These are phyloP conservation scores for Leucocoprinus leucothites DNA, from an alignment of 768 basidiomycete species.

Conservation along the genomic window DNA sequence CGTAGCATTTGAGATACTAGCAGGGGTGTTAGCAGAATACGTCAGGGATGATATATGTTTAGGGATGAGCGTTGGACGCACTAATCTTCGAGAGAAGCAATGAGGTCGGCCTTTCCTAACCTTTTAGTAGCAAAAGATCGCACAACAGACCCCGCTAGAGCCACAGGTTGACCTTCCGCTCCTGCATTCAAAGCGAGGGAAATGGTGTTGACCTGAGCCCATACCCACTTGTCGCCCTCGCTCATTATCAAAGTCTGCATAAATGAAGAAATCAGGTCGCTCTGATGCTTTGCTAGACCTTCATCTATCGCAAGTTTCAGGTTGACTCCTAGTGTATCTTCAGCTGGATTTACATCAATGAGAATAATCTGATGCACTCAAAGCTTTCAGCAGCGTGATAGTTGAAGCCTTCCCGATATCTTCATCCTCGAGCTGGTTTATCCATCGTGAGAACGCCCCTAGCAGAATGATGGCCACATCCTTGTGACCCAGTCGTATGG, in stretches of 20 bases:
- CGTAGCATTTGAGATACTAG: conserved; percentile 85
- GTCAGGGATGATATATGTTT: not conserved
- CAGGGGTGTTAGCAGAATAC: not conserved
- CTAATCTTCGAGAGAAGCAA: conserved; percentile 90
- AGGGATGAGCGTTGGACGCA: conserved; percentile 33
- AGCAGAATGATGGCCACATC: conserved; percentile 86
- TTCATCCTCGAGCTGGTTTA: conserved; percentile 83
- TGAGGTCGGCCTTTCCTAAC: conserved; percentile 70
- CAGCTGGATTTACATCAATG: not conserved
- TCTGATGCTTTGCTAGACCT: conserved; percentile 76
- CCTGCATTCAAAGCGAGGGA: conserved; percentile 68
- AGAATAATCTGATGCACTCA: conserved; percentile 49
- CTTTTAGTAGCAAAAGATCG: conserved; percentile 86
- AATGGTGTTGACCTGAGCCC: conserved; percentile 62
- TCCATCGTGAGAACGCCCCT: conserved; percentile 88
- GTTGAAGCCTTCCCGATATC: conserved; percentile 72
- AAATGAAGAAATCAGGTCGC: conserved; percentile 86
- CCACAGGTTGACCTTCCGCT: conserved; percentile 69
- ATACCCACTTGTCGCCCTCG: conserved; percentile 92
- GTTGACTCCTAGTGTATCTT: conserved; percentile 54
- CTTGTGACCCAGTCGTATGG: conserved; percentile 79
- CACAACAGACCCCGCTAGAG: conserved; percentile 71
- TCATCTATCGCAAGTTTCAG: conserved; percentile 92
- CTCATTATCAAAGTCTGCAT: conserved; percentile 96
- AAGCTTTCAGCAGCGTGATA: conserved; percentile 67